These are phyloP conservation scores for Backusella parvicylindrica DNA, from an alignment of 192 early-diverging fungal genomes.

Conservation along the genomic window DNA sequence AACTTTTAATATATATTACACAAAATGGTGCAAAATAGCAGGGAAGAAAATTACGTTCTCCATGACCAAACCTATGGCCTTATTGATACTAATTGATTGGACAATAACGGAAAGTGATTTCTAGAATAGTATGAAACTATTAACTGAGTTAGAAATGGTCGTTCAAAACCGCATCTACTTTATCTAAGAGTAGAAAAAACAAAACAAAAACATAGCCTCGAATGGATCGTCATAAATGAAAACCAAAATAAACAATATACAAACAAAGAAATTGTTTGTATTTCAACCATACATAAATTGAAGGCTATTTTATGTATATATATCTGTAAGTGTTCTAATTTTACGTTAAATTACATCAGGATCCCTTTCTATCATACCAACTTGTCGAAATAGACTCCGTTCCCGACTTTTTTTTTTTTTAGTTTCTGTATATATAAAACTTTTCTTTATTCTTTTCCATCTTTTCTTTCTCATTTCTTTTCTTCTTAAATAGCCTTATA, in stretches of 20 bases:
- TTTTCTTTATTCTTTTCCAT: neutral
- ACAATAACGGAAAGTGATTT: neutral
- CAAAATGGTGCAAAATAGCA: neutral
- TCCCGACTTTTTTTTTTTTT: neutral
- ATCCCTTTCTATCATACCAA: neutral
- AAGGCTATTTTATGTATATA: neutral
- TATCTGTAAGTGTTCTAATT: neutral
- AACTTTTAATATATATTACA: neutral
- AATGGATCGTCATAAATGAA: neutral
- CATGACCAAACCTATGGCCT: neutral
- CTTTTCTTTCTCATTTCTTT: neutral
- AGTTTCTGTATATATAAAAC: neutral
- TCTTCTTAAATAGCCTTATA: neutral
- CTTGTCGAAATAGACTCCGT: neutral
- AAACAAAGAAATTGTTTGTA: neutral
- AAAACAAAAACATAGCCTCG: neutral
- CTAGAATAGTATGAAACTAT: neutral
- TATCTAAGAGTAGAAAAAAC: neutral
- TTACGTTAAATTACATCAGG: neutral
- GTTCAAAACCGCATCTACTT: neutral
- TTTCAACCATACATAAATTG: neutral
- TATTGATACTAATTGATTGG: conserved; percentile 1
- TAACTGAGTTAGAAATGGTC: neutral
- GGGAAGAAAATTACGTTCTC: neutral
- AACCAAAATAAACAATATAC: neutral